phyloP scores from a whole-genome alignment of 108 stramenopile genomes.

The Cyclotella baltica region DNA sequence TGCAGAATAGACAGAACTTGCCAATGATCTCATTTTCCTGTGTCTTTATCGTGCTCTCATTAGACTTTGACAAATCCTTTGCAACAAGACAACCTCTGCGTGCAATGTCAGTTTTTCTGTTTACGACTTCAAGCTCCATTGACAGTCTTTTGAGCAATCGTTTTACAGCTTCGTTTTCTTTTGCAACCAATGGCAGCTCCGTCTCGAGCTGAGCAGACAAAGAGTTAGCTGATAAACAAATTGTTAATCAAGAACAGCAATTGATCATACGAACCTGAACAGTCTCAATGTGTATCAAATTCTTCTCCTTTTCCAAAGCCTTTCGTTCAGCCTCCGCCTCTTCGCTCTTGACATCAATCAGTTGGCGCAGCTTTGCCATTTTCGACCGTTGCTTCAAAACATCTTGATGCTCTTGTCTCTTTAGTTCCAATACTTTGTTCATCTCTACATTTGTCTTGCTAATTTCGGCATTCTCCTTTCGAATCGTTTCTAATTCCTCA shows the following conservation, averaged over 20 bases:
- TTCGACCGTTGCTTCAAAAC: slow-evolving; percentile 14
- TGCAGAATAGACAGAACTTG: background rate
- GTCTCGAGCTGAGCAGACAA: too few relatives aligned
- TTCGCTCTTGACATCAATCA: slow-evolving; percentile 8
- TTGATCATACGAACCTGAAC: too few relatives aligned
- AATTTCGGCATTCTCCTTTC: slow-evolving; percentile 10
- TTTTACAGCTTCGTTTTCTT: slow-evolving; percentile 17
- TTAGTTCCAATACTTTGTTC: slow-evolving; percentile 10
- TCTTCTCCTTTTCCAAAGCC: background rate
- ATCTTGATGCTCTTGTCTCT: background rate
- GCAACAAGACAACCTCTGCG: slow-evolving; percentile 7
- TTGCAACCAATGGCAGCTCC: slow-evolving; percentile 23
- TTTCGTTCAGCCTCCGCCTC: slow-evolving; percentile 7
- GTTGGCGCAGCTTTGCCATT: background rate
- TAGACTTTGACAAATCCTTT: slow-evolving; percentile 15
- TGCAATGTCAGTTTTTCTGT: slow-evolving; percentile 18
- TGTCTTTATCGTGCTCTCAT: slow-evolving; percentile 8
- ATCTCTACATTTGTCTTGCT: background rate
- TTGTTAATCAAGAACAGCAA: too few relatives aligned
- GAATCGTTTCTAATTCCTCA: background rate
- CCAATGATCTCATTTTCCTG: slow-evolving; percentile 17
- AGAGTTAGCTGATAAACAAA: too few relatives aligned
- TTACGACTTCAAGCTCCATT: slow-evolving; percentile 2
- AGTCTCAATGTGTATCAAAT: background rate
- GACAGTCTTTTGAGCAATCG: slow-evolving; percentile 16